phyloP scores from a whole-genome alignment of 108 stramenopile species.

The Discostella pseudostelligera region DNA sequence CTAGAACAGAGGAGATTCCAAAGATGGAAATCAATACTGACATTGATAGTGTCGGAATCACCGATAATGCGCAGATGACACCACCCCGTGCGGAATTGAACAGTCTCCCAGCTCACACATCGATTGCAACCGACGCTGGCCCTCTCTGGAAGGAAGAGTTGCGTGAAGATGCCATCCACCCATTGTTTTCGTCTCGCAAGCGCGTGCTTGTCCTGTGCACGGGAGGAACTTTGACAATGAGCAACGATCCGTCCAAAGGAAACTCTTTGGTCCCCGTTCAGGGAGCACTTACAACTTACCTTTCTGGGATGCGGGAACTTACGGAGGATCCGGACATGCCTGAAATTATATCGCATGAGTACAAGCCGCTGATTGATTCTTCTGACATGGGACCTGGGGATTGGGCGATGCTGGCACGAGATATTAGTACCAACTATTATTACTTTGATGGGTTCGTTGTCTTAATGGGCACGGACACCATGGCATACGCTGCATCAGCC shows the following conservation, averaged over 20 bases:
- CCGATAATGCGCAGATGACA: too few species aligned
- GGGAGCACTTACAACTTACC: constrained; percentile 72
- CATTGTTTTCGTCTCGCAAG: constrained; percentile 60
- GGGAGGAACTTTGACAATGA: constrained; percentile 86
- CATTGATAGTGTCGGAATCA: too few species aligned
- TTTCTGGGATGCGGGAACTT: constrained; percentile 77
- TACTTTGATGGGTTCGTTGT: constrained; percentile 97
- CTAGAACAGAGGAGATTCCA: too few species aligned
- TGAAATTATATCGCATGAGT: constrained; percentile 71
- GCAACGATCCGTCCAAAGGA: constrained; percentile 62
- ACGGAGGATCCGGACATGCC: constrained; percentile 71
- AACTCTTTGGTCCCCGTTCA: constrained; percentile 70
- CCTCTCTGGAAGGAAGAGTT: background rate
- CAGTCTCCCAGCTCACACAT: background rate
- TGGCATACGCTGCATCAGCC: constrained; percentile 94
- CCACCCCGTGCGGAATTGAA: too few species aligned
- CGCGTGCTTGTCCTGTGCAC: constrained; percentile 62
- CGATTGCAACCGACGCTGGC: constrained; percentile 22
- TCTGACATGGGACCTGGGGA: constrained; percentile 90
- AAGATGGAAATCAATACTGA: too few species aligned
- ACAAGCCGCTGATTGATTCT: constrained; percentile 78
- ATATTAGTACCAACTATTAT: constrained; percentile 68
- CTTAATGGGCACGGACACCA: constrained; percentile 96
- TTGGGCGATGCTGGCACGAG: constrained; percentile 76
- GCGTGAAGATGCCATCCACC: constrained; percentile 27